Conservation (phyloP, 495 filamentous ascomycete species). For the Bacidia rubella region DNA sequence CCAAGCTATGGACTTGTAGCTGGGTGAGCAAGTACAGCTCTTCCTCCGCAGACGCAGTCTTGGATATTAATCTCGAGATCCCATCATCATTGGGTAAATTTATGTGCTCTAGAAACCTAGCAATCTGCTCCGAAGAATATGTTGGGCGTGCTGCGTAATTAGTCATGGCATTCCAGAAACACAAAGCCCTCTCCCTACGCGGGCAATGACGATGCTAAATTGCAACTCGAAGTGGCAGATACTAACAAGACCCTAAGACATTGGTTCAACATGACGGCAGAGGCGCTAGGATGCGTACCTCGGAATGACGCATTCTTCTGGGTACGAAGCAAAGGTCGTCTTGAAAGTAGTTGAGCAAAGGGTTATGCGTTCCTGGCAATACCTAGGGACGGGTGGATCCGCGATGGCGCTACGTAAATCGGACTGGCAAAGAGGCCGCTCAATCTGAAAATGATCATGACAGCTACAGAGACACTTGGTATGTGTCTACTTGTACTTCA, state of each 20-base stretch:
- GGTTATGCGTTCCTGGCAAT: too few species aligned
- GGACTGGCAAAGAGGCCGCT: too few species aligned
- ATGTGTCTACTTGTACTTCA: too few species aligned
- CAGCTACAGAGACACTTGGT: too few species aligned
- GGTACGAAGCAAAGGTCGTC: neutral
- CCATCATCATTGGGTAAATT: neutral
- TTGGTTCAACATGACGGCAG: neutral
- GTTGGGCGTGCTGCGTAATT: neutral
- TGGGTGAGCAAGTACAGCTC: conserved; percentile 12
- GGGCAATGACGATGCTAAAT: too few species aligned
- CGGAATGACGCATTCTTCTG: neutral
- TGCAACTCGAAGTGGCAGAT: neutral
- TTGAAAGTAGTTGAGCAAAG: too few species aligned
- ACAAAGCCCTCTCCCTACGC: too few species aligned
- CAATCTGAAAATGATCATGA: too few species aligned
- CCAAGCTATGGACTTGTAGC: conserved; percentile 33
- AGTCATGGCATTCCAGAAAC: too few species aligned
- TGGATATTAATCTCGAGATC: neutral
- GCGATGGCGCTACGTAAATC: too few species aligned
- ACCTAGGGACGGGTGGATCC: too few species aligned
- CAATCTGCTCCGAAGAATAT: conserved; percentile 11
- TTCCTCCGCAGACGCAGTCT: neutral
- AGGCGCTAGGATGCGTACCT: neutral
- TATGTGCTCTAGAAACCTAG: conserved; percentile 11
- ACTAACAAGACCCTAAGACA: neutral